Conservation (phyloP, 176 grass and related monocot genomes). For the Phyllostachys edulis region DNA sequence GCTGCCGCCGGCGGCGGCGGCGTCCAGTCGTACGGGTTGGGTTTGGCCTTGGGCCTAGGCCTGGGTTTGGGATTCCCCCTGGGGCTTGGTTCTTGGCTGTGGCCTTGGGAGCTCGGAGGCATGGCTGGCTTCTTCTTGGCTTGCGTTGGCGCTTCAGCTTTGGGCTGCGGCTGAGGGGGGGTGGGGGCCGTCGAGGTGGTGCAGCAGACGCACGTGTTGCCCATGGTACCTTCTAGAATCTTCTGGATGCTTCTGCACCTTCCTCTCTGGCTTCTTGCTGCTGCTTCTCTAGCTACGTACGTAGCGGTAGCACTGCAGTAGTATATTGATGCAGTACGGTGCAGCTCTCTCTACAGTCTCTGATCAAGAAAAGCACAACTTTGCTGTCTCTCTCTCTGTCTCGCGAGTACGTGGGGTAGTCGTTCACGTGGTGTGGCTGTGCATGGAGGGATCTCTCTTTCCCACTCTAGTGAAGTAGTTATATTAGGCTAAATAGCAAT, state of each 20-base stretch:
- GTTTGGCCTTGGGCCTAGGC: slow-evolving; percentile 3
- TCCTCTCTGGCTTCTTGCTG: not conserved
- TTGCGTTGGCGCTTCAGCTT: not conserved
- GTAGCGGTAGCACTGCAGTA: not conserved
- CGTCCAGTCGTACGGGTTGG: slow-evolving; percentile 28
- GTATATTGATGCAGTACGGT: not conserved
- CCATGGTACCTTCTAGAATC: slow-evolving; percentile 39
- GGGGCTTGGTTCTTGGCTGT: slow-evolving; percentile 2
- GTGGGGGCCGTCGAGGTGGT: not conserved
- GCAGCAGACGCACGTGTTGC: slow-evolving; percentile 51
- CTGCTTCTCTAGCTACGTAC: no score
- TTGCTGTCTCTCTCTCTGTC: not conserved
- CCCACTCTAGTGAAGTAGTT: not conserved
- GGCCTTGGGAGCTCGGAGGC: slow-evolving; percentile 21
- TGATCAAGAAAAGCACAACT: not conserved
- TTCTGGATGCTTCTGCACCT: not conserved
- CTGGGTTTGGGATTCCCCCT: not conserved
- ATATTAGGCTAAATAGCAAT: not conserved
- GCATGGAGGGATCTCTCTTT: not conserved
- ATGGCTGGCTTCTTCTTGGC: slow-evolving; percentile 25
- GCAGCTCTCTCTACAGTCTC: not conserved
- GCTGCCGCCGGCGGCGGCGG: not conserved
- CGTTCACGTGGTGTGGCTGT: not conserved
- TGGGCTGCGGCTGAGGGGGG: not conserved
- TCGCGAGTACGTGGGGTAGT: not conserved